Evolutionary conservation across 768 basidiomycete genomes (phyloP).

Genomic region (Amanita fuliginea): DNA sequence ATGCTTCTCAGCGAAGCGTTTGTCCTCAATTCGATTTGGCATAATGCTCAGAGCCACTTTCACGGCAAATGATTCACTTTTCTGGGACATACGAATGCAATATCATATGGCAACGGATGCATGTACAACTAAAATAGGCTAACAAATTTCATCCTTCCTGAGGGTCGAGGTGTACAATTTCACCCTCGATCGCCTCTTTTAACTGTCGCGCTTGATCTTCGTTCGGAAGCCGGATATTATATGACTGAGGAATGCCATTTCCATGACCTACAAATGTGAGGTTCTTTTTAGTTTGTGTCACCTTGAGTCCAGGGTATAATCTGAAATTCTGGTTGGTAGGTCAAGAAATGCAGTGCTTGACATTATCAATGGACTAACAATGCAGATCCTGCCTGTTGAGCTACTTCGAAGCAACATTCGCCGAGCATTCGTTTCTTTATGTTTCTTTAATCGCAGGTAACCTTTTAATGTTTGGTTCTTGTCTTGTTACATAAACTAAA

Average conservation of each 20-base stretch:
- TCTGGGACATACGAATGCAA: not conserved
- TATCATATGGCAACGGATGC: not conserved
- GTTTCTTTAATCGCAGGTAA: slow-evolving; percentile 60
- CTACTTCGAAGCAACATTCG: slow-evolving; percentile 64
- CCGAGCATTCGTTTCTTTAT: slow-evolving; percentile 48
- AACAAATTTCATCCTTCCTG: slow-evolving; percentile 16
- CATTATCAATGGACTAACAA: slow-evolving; percentile 35
- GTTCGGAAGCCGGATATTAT: slow-evolving; percentile 48
- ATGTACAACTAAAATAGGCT: slow-evolving; percentile 3
- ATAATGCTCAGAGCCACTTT: slow-evolving; percentile 86
- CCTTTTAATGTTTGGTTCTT: slow-evolving; percentile 26
- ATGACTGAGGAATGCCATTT: slow-evolving; percentile 44
- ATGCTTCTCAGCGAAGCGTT: slow-evolving; percentile 94
- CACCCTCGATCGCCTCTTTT: slow-evolving; percentile 49
- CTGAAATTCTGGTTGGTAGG: slow-evolving; percentile 52
- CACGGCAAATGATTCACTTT: slow-evolving; percentile 33
- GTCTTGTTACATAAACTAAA: too few relatives aligned
- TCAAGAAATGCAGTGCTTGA: not conserved
- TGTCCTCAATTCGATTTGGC: slow-evolving; percentile 87
- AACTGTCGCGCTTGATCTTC: slow-evolving; percentile 47
- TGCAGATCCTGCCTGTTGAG: slow-evolving; percentile 60
- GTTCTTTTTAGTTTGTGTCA: slow-evolving; percentile 37
- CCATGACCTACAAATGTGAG: slow-evolving; percentile 67
- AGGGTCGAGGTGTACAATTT: slow-evolving; percentile 40
- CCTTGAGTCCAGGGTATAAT: slow-evolving; percentile 47